Percentiles rank a stretch among this genome's conserved stretches.
Conservation (phyloP, 1,139 yeast species). For the Schizosaccharomyces versatilis region DNA sequence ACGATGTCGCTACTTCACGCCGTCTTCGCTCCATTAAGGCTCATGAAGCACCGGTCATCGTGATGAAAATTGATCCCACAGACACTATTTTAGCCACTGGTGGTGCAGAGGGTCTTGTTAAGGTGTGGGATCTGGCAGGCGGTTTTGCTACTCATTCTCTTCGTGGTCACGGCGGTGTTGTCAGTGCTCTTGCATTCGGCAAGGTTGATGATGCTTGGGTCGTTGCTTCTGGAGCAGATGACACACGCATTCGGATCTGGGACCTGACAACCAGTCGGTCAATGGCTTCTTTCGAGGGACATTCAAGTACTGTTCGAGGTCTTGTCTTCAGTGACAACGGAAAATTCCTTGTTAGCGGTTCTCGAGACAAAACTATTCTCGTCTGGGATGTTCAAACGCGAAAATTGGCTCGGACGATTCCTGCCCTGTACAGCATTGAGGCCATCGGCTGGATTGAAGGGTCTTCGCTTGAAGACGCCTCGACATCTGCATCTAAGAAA, state of each 20-base stretch:
- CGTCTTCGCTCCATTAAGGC: conserved; percentile 23
- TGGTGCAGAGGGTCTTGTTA: conserved; percentile 78
- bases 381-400: conserved; percentile 38
- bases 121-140: conserved; percentile 81
- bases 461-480: conserved; percentile 15
- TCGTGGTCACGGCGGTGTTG: conserved; percentile 86
- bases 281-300: conserved; percentile 41
- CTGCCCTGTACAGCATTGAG: conserved; percentile 32
- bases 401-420: conserved; percentile 38
- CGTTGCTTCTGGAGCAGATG: conserved; percentile 48
- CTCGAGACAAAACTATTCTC: conserved; percentile 64
- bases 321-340: conserved; percentile 39
- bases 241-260: conserved; percentile 62
- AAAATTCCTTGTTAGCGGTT: conserved; percentile 48
- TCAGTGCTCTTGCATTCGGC: conserved; percentile 53
- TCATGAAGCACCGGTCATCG: conserved; percentile 58
- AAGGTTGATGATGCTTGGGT: conserved; percentile 34
- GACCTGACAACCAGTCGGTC: conserved; percentile 65
- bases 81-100: conserved; percentile 82
- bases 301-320: conserved; percentile 71
- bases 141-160: conserved; percentile 75
- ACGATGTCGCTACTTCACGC: conserved; percentile 22
- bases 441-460: conserved; percentile 17
- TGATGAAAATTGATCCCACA: conserved; percentile 54
- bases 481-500: too few relatives aligned